These are phyloP conservation scores for Erigeron canadensis DNA, from an alignment of 129 eudicot genomes.

Conservation along the genomic window DNA sequence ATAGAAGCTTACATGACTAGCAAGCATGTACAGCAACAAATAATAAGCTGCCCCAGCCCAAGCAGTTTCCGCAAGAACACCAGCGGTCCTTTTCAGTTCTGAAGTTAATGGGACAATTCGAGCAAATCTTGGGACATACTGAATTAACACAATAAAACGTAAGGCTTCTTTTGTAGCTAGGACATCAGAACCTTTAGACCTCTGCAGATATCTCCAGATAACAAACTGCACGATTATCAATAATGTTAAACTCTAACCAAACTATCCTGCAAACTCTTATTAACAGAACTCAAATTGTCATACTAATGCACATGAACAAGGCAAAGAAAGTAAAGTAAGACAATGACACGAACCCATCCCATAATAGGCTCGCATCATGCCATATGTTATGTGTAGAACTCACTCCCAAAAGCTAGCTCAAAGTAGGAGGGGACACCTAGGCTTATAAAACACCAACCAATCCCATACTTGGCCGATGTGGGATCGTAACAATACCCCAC, in stretches of 20 bases:
- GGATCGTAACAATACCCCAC: no score
- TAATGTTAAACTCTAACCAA: conserved; percentile 8
- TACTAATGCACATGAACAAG: neutral
- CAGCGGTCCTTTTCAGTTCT: conserved; percentile 84
- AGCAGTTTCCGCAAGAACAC: conserved; percentile 94
- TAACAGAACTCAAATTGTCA: neutral
- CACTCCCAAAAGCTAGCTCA: no score
- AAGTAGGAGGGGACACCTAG: no score
- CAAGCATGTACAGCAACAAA: conserved; percentile 86
- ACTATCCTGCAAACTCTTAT: conserved; percentile 2
- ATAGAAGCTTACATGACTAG: conserved; percentile 76
- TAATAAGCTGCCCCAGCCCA: conserved; percentile 96
- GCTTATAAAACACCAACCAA: no score
- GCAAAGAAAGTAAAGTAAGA: conserved; percentile 10
- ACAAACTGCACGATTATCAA: conserved; percentile 60
- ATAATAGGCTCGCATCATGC: no score
- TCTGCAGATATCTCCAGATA: conserved; percentile 78
- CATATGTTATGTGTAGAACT: no score
- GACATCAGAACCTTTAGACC: conserved; percentile 77
- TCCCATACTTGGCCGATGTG: no score
- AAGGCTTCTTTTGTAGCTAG: conserved; percentile 79
- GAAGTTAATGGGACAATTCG: conserved; percentile 76
- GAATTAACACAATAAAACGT: conserved; percentile 64
- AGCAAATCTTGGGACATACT: conserved; percentile 72
- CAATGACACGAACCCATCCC: no score